Evolutionary conservation across 169 alveolate species (phyloP).

Genomic region (Eimeria zaria): DNA sequence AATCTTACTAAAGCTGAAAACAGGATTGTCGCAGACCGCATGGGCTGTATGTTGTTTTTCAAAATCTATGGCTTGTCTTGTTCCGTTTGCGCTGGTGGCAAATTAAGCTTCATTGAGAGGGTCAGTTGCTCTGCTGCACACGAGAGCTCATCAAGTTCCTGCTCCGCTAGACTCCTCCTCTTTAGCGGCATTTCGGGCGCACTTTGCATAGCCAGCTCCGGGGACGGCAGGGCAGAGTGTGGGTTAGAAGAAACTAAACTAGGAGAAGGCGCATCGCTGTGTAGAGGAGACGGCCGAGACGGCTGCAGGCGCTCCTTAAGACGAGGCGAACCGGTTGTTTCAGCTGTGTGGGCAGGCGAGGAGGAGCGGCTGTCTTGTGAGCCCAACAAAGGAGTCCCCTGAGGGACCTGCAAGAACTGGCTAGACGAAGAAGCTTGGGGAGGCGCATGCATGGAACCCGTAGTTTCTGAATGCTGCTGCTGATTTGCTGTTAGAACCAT

Average conservation of each 20-base stretch:
- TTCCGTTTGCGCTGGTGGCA: slow-evolving; percentile 54
- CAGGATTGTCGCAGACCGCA: background rate
- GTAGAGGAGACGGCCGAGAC: background rate
- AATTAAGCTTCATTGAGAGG: slow-evolving; percentile 44
- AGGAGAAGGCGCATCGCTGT: slow-evolving; percentile 15
- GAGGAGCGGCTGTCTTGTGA: background rate
- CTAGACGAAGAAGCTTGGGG: slow-evolving; percentile 6
- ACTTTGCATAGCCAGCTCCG: slow-evolving; percentile 19
- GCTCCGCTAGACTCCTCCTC: slow-evolving; percentile 36
- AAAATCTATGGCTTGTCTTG: slow-evolving; percentile 10
- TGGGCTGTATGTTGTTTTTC: background rate
- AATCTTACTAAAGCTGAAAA: background rate
- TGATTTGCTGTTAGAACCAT: slow-evolving; percentile 43
- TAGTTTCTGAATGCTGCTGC: slow-evolving; percentile 23
- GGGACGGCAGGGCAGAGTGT: slow-evolving; percentile 3
- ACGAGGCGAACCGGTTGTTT: background rate
- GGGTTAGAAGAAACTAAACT: slow-evolving; percentile 8
- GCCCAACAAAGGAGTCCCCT: background rate
- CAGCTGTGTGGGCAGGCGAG: slow-evolving; percentile 12
- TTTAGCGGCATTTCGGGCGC: background rate
- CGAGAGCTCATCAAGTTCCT: slow-evolving; percentile 65
- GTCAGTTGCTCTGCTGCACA: slow-evolving; percentile 65
- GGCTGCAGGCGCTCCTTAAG: background rate
- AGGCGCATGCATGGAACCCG: background rate
- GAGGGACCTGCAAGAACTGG: slow-evolving; percentile 40